Evolutionary conservation across 495 filamentous ascomycete genomes (phyloP), one percentile per base, ranked within the genome.

Genomic region (Achaetomiella virescens): DNA sequence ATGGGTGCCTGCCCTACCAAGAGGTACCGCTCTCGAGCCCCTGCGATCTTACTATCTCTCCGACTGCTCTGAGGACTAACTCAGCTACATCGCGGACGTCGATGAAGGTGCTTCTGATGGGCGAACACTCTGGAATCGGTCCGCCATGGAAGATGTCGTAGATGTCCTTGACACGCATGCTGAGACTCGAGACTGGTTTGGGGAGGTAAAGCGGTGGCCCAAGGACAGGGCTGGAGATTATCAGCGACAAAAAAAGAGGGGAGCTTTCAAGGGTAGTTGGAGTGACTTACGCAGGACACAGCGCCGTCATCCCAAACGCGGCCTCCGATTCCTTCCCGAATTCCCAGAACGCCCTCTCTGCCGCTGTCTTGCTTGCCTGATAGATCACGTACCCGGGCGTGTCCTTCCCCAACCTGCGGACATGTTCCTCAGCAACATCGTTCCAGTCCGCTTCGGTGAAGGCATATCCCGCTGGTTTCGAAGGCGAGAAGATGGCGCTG

Each of bases 1-100:
- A 18, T 62, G 38, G 15, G 60, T 60, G 7, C 24, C 36, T 52
- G 29, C 2, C 52, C 61, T 0, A 66, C 61, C 9, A 62, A 50
- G 11, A 68, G 45, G 47, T 65, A 71, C 15, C 71, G 65, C 17
- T 71, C 62, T 18, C 10, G 52, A 10, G 15, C 24, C 21, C 35
- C 17, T 22, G 58, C 60, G n/a, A 63, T 58, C 14, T 61, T 40
- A 2, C 17, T 4, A n/a, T 61, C 53, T 41, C 61, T 51, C 57
- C 42, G 0, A 62, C 58, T 12, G 67, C 61, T 55, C 60, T 64
- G 9, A 71, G 36, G 29, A 71, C 58, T 46, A 71, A 52, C 15
- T 68, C 67, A 17, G 69, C 71, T 11, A 71, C 66, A 49, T 72
- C 71, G 7, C 70, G 52, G 12, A 74, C 58, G 51, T 73, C 69